Conservation (phyloP, 495 filamentous ascomycete genomes). For the Halenospora varia region DNA sequence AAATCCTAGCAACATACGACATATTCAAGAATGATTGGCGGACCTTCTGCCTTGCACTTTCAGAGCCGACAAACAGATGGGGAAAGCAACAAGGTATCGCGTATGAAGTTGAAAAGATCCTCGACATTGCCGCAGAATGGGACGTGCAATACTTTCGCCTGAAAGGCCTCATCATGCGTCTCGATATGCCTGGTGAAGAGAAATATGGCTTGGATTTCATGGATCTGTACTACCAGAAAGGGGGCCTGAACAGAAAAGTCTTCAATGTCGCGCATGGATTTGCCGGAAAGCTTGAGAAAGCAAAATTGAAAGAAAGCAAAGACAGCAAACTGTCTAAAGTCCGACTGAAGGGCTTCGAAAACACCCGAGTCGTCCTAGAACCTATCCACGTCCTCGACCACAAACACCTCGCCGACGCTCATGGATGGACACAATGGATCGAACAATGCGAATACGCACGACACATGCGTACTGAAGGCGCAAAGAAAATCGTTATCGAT, state of each 20-base stretch:
- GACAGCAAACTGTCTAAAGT: neutral
- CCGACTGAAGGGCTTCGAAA: neutral
- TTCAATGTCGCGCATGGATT: neutral
- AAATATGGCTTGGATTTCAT: constrained; percentile 10
- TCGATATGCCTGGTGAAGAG: constrained; percentile 11
- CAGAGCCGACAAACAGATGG: neutral
- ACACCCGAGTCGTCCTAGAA: constrained; percentile 7
- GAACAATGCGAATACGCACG: constrained; percentile 1
- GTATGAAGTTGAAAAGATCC: constrained; percentile 2
- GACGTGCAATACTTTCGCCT: constrained; percentile 9
- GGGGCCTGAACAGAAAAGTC: neutral
- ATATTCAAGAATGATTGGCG: constrained; percentile 5
- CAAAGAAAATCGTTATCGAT: neutral
- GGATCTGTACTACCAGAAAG: constrained; percentile 5
- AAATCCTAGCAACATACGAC: neutral
- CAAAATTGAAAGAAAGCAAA: neutral
- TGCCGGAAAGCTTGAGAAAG: neutral
- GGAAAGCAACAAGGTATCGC: neutral
- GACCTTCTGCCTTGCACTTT: neutral
- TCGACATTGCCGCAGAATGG: constrained; percentile 2
- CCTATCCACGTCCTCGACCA: constrained; percentile 4
- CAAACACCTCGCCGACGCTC: neutral
- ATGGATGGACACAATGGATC: constrained; percentile 7
- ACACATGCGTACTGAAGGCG: neutral
- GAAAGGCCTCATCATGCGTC: constrained; percentile 11